Evolutionary conservation across 2,329 filamentous ascomycete genomes (phyloP), one percentile per base, ranked within the genome.

Genomic region (Hirsutella minnesotensis): DNA sequence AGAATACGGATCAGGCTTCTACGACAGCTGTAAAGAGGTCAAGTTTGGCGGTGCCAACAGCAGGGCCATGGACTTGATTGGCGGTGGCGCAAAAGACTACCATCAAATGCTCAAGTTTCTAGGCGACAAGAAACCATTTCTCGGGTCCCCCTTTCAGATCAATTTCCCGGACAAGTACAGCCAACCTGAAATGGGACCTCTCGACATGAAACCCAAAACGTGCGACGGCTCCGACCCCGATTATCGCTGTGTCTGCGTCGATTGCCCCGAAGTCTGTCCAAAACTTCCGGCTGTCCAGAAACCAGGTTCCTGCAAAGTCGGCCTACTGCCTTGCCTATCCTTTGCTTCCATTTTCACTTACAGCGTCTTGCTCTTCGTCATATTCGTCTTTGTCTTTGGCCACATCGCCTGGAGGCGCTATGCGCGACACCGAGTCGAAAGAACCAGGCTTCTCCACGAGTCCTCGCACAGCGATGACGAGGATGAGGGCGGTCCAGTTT

Each of bases 61-160:
- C 47, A 88, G 83, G 55, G 92, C 90, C 15, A 98, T 98, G 76
- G 83, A 90, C 53, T 81, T 98, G 53, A 96, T 98, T 47, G 94
- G 92, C 27, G 92, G 92, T 15, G 89, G 90, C 15, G 92, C 92
- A 12, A 90, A 89, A 62, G 86, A 95, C 59, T 94, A 90, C 60
- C 78, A 79, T 0, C 77, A 84, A 35, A 84, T 98, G 52, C 67
- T 98, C 51, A 90, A 89, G 56, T 98, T 96, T 54, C 66, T 98
- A 29, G 92, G 92, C 15, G 82, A 95, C 61, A 90, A 95, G 69
- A 94, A 94, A 61, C 72, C 81, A 2, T 50, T 65, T 19, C 74
- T 90, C 19, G 94, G 94, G 4, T 96, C 90, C 44, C 92, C 92
- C 0, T 98, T 98, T 63, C 92, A 98, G 67, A 95, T 98, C 67